Evolutionary conservation across 805 yeast genomes (phyloP).

Genomic region (Wickerhamomyces strasburgensis): DNA sequence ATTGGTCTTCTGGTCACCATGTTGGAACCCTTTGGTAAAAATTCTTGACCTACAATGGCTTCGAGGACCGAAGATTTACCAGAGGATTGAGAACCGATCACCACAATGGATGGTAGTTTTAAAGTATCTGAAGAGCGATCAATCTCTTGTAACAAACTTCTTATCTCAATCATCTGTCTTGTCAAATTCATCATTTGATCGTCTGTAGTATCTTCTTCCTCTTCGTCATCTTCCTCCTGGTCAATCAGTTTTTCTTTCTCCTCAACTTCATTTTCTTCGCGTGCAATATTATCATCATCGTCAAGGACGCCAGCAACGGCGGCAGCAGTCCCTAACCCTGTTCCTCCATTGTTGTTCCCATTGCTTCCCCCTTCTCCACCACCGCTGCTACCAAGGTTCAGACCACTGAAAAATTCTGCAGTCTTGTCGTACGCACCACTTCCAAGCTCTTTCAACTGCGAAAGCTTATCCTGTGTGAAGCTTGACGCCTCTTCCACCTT

Average conservation of each 20-base stretch:
- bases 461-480: conserved; percentile 63
- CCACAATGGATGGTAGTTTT: conserved; percentile 90
- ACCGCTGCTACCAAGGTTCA: conserved; percentile 22
- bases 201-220: conserved; percentile 54
- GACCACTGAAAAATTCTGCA: conserved; percentile 21
- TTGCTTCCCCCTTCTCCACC: conserved; percentile 14
- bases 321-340: conserved; percentile 55
- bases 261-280: conserved; percentile 39
- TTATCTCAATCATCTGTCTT: conserved; percentile 93
- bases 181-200: conserved; percentile 86
- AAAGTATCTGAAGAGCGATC: conserved; percentile 70
- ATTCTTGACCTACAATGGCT: conserved; percentile 96
- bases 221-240: conserved; percentile 48
- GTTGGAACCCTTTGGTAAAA: conserved; percentile 92
- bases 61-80: conserved; percentile 97
- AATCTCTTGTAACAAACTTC: conserved; percentile 69
- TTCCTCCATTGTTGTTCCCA: conserved; percentile 29
- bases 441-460: conserved; percentile 57
- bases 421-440: conserved; percentile 43
- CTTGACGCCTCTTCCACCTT: conserved; percentile 83
- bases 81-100: conserved; percentile 94
- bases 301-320: conserved; percentile 44
- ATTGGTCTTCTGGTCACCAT: conserved; percentile 99
- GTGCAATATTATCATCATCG: conserved; percentile 40
- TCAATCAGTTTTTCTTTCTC: conserved; percentile 33